Conservation (phyloP, 208 protist genomes). For the Leishmania gerbilli region DNA sequence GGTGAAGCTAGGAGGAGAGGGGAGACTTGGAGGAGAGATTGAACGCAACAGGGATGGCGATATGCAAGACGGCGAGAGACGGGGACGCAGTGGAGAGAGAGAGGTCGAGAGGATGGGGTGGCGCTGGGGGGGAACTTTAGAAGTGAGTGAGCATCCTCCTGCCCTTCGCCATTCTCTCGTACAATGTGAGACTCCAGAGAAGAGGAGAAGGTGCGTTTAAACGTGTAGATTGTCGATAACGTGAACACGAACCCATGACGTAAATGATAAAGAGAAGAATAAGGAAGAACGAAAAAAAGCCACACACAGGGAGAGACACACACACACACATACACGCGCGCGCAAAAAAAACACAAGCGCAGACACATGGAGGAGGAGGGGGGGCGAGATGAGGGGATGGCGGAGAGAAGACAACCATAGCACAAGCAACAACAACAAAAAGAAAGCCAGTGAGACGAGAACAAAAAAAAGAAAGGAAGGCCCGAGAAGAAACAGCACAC, state of each 20-base stretch:
- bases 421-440: background rate
- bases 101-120: background rate
- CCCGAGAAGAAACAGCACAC: background rate
- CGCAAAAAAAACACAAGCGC: background rate
- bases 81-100: background rate
- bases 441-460: background rate
- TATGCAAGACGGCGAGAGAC: background rate
- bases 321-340: background rate
- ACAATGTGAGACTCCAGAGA: background rate
- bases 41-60: background rate
- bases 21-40: background rate
- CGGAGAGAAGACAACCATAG: background rate
- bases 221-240: background rate
- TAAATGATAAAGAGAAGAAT: background rate
- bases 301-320: background rate
- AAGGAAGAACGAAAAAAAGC: background rate
- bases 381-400: background rate
- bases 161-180: background rate
- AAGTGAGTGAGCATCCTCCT: background rate
- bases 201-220: background rate
- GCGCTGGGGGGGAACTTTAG: no score
- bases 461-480: background rate
- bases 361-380: background rate
- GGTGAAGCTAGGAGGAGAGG: background rate
- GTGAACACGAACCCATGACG: background rate